Percentiles rank a stretch among this genome's conserved stretches.
Conservation (phyloP, 495 filamentous ascomycete species). For the Neurospora pannonica region DNA sequence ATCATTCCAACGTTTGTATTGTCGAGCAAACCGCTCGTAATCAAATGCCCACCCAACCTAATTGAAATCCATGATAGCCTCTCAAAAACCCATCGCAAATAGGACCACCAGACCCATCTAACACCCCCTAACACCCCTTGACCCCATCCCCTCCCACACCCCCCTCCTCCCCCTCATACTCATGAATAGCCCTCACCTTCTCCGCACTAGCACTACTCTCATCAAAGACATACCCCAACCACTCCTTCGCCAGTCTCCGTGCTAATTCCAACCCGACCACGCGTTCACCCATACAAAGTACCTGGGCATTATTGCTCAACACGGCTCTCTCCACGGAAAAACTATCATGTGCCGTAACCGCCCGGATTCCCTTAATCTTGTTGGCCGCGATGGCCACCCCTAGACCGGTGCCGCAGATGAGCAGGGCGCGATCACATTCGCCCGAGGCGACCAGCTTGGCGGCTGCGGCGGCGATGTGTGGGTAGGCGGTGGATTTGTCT, state of each 20-base stretch:
- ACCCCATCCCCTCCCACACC: conserved; percentile 12
- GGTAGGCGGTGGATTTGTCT: conserved; percentile 72
- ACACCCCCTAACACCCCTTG: conserved; percentile 4
- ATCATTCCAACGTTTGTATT: too few species aligned
- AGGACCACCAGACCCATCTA: too few species aligned
- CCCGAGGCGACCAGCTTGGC: conserved; percentile 57
- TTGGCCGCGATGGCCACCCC: conserved; percentile 82
- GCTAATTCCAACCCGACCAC: conserved; percentile 76
- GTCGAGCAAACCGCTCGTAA: background rate
- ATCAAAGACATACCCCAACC: conserved; percentile 77
- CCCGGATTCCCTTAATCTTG: conserved; percentile 75
- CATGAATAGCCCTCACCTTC: conserved; percentile 66
- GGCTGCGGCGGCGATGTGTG: conserved; percentile 66
- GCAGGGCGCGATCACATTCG: conserved; percentile 65
- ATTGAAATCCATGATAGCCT: background rate
- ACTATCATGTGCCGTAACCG: conserved; percentile 79
- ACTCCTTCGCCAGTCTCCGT: conserved; percentile 67
- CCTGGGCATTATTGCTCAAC: conserved; percentile 78
- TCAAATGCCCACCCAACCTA: background rate
- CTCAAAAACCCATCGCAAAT: background rate
- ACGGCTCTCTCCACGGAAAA: conserved; percentile 76
- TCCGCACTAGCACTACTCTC: conserved; percentile 57
- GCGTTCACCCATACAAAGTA: conserved; percentile 79
- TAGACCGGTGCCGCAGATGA: conserved; percentile 82
- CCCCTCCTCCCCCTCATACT: conserved; percentile 50